A percentile compares a stretch with the other conserved stretches of the same genome.
phyloP scores from a whole-genome alignment of 306 rosid genomes.

The Cicer yamashitae region DNA sequence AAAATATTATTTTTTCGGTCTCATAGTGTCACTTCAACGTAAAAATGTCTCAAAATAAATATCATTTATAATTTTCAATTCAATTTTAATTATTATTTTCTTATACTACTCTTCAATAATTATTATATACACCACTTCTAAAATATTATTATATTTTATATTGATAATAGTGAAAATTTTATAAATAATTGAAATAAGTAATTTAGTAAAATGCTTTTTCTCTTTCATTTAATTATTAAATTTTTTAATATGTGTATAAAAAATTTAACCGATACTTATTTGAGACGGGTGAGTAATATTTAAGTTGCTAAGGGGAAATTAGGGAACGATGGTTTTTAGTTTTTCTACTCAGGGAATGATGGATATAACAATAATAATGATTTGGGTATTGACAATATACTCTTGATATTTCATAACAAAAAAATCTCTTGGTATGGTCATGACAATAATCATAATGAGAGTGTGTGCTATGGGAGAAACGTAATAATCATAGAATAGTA shows the following conservation, averaged over 20 bases:
- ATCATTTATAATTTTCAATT: no score
- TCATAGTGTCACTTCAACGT: no score
- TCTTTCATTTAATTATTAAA: no score
- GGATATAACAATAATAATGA: constrained; percentile 36
- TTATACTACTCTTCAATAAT: no score
- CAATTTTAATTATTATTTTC: no score
- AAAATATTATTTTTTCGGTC: not conserved
- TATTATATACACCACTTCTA: no score
- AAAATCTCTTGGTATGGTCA: constrained; percentile 43
- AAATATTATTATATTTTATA: no score
- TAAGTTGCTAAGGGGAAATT: constrained; percentile 30
- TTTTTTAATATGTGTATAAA: no score
- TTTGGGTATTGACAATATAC: constrained; percentile 48
- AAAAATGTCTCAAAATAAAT: no score
- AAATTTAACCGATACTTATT: not conserved
- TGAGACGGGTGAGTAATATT: not conserved
- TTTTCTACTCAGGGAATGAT: not conserved
- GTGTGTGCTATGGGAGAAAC: constrained; percentile 35
- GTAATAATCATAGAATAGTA: constrained; percentile 46
- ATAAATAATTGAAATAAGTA: no score
- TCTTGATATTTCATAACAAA: constrained; percentile 1
- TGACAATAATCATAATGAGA: constrained; percentile 47
- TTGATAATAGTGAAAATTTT: no score
- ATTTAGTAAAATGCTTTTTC: no score
- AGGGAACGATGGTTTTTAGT: not conserved